Conservation (phyloP, 2,329 filamentous ascomycete genomes). For the Trichoderma sp. region DNA sequence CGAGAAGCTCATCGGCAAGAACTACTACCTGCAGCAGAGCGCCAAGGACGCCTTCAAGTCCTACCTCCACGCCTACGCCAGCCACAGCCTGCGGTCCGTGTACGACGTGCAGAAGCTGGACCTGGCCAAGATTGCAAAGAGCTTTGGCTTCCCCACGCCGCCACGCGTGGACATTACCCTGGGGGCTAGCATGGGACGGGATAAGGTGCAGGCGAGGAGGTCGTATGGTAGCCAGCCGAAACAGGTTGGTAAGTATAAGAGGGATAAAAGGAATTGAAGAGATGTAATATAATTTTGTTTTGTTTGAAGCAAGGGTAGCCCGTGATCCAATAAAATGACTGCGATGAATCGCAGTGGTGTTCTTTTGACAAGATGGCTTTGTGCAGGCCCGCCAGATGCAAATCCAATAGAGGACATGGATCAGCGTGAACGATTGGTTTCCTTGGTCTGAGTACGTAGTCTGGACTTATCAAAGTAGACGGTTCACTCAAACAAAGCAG, state of each 20-base stretch:
- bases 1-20: constrained; percentile 89
- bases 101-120: constrained; percentile 85
- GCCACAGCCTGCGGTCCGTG: constrained; percentile 54
- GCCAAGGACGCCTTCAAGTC: constrained; percentile 77
- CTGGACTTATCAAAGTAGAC: neutral
- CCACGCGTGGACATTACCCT: constrained; percentile 79
- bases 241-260: constrained; percentile 41
- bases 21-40: constrained; percentile 94
- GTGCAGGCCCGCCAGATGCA: rapidly evolving
- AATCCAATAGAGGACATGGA: neutral
- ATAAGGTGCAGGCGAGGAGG: constrained; percentile 62
- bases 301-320: constrained; percentile 16
- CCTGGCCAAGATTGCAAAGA: constrained; percentile 77
- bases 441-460: neutral
- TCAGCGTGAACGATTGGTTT: neutral
- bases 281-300: constrained; percentile 12
- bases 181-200: constrained; percentile 74
- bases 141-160: constrained; percentile 75
- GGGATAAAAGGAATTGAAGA: constrained; percentile 17
- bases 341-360: neutral
- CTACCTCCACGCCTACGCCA: constrained; percentile 93
- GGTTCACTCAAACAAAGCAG: neutral
- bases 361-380: neutral
- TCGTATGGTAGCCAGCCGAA: constrained; percentile 76
- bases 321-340: constrained; percentile 7